Evolutionary conservation across 164 flowering plant genomes (phyloP).

Genomic region (Umbellularia californica): DNA sequence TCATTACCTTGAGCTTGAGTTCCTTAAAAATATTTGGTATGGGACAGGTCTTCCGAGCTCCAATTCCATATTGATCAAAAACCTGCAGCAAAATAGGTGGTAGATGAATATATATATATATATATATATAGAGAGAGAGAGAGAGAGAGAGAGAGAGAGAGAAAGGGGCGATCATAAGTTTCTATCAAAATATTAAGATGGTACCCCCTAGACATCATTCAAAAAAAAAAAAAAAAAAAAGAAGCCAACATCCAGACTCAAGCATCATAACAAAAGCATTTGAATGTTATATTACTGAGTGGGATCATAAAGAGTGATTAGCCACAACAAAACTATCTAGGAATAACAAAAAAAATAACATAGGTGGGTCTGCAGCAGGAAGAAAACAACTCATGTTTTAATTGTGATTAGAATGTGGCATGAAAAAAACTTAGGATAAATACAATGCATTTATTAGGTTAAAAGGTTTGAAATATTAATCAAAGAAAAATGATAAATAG

Average conservation of each 20-base stretch:
- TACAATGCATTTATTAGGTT: neutral
- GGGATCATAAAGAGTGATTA: neutral
- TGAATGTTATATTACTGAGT: neutral
- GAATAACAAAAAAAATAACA: neutral
- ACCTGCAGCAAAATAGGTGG: constrained; percentile 41
- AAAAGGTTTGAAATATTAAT: no score
- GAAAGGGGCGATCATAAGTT: neutral
- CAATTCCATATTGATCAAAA: constrained; percentile 89
- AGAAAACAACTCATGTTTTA: no score
- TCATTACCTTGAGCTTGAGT: constrained; percentile 66
- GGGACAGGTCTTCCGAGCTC: constrained; percentile 43
- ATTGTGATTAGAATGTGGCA: no score
- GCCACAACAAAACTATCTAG: neutral
- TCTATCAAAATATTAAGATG: no score
- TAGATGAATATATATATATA: no score
- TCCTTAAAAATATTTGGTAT: constrained; percentile 69
- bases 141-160: neutral
- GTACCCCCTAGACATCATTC: neutral
- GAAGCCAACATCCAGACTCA: neutral
- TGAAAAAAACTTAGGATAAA: neutral
- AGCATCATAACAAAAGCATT: neutral
- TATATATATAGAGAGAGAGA: neutral
- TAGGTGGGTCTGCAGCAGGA: neutral
- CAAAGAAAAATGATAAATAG: neutral
- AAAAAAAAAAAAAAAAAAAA: no score